Conservation (phyloP, 495 filamentous ascomycete species). For the Aspergillus diversus region DNA sequence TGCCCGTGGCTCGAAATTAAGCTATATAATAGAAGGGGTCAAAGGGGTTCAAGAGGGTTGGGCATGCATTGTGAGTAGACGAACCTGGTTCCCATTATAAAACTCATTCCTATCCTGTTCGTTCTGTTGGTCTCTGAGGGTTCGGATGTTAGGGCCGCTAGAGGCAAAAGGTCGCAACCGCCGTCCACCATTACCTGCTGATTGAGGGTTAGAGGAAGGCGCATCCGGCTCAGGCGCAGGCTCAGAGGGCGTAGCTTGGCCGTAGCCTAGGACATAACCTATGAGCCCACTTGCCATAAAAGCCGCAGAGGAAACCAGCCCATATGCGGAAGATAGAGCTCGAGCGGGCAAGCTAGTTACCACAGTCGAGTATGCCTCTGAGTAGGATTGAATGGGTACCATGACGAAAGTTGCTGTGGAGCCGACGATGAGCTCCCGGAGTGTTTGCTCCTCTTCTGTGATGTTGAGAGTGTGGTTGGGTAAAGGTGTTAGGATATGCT, state of each 20-base stretch:
- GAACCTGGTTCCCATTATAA: constrained; percentile 89
- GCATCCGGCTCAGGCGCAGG: constrained; percentile 14
- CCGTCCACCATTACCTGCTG: constrained; percentile 17
- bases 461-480: constrained; percentile 74
- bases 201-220: constrained; percentile 17
- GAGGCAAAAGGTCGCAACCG: constrained; percentile 29
- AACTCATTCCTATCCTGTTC: constrained; percentile 63
- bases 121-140: constrained; percentile 57
- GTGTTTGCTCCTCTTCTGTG: constrained; percentile 69
- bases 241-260: constrained; percentile 27
- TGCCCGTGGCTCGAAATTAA: constrained; percentile 74
- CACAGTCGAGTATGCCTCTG: constrained; percentile 58
- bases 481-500: constrained; percentile 77
- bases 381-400: constrained; percentile 65
- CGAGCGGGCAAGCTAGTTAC: constrained; percentile 47
- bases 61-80: constrained; percentile 24
- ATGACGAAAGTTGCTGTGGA: constrained; percentile 85
- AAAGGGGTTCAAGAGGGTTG: background rate
- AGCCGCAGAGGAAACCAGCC: constrained; percentile 45
- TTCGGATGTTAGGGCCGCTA: constrained; percentile 52
- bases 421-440: constrained; percentile 68
- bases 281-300: constrained; percentile 54
- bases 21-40: constrained; percentile 40
- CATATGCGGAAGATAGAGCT: constrained; percentile 48
- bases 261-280: constrained; percentile 59